Base-by-base conservation (phyloP, 306 rosid species). In the Acacia acuminata region DNA sequence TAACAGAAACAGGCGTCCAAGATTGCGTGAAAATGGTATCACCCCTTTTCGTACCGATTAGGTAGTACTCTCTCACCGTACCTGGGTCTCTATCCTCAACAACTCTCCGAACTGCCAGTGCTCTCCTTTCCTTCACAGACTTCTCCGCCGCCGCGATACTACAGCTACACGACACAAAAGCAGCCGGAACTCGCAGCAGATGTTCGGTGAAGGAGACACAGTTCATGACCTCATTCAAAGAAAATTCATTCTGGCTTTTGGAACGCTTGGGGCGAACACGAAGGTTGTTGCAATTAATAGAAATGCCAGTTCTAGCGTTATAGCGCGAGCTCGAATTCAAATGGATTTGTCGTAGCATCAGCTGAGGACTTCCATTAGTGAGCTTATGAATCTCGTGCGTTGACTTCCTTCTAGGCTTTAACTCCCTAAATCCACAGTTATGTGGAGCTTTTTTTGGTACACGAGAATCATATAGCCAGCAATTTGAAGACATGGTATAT, bases 1-100 rank as follows among this genome's bases (percentile, higher is more conserved):
- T 64, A 63, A 20, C 80, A 24, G 88, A 77, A 73, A 86, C 77
- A 0, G 98, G 96, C 10, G 91, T 77, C 99, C 99, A 94, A 27
- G 90, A 88, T 80, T 92, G 98, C 2, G 98, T 92, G 80, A 96
- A 96, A 56, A 94, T 88, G n/a, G 85, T 84, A 71, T 90, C 92
- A 32, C 94, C 94, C 77, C 96, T 89, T 5, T 66, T 81, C 15
- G 91, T 85, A 15, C 77, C 82, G 7, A 91, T 88, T 43, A 96
- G 84, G 56, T 80, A 83, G 84, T 78, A 94, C 4, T 86, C 94
- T 82, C 97, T 83, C 32, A 86, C 58, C 32, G 65, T 73, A 84
- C 43, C 82, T 22, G 50, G 63, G 77, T 83, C 87, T 8, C 70
- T 82, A 79, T 96, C 97, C 80, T 86, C 90, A 48, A 74, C 30